Evolutionary conservation across 139 green algal genomes (phyloP).

Genomic region (Chlamydomonas sp.): DNA sequence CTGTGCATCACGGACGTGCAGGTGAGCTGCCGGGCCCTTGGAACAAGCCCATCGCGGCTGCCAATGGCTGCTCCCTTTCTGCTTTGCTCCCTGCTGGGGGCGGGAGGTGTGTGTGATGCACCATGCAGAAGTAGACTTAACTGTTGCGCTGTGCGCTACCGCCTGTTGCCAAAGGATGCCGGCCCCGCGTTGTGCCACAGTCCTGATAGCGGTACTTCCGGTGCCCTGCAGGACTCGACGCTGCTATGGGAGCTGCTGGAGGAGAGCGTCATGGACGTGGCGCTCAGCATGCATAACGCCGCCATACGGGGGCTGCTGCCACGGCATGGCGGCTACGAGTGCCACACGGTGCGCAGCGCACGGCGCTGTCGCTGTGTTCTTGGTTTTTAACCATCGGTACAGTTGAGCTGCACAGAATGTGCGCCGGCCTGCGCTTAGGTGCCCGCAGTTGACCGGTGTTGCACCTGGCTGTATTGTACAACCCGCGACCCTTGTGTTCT

Average conservation of each 20-base stretch:
- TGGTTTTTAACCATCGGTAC: too few relatives aligned
- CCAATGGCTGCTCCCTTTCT: neutral
- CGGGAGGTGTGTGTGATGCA: too few relatives aligned
- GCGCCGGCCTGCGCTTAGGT: too few relatives aligned
- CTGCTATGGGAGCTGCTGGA: conserved; percentile 26
- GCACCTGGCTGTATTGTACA: too few relatives aligned
- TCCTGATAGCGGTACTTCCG: neutral
- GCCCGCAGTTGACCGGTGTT: too few relatives aligned
- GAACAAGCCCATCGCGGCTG: too few relatives aligned
- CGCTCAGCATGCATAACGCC: conserved; percentile 21
- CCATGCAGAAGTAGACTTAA: too few relatives aligned
- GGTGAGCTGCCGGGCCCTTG: neutral
- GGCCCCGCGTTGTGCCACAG: neutral
- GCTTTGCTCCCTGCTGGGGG: neutral
- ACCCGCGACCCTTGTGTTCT: neutral
- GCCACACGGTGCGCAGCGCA: neutral
- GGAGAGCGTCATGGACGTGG: neutral
- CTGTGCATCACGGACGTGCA: conserved; percentile 28
- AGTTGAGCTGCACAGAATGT: neutral
- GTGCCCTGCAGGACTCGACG: neutral
- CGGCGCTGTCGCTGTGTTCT: too few relatives aligned
- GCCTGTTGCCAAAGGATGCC: neutral
- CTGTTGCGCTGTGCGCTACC: neutral
- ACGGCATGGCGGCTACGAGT: conserved; percentile 31
- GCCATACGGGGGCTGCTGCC: conserved; percentile 7